phyloP scores from a whole-genome alignment of 1,139 yeast genomes.

The Petasospora fabianii region DNA sequence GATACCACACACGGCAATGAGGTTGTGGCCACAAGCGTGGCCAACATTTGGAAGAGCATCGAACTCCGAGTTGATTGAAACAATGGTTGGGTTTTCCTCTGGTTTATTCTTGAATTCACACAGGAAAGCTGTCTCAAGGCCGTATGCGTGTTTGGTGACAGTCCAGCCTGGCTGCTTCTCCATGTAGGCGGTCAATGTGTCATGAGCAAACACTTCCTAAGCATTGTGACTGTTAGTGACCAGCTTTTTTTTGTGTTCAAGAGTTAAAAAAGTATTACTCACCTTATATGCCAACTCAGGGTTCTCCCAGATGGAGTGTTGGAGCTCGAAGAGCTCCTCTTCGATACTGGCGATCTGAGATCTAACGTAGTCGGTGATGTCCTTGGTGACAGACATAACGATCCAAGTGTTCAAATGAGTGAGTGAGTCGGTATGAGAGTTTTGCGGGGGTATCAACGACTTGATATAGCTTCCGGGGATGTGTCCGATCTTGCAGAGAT shows the following conservation, averaged over 20 bases:
- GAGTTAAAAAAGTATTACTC: too few relatives aligned
- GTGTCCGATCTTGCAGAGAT: too few relatives aligned
- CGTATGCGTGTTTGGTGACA: constrained; percentile 6
- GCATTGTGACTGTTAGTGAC: too few relatives aligned
- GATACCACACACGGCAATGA: constrained; percentile 8
- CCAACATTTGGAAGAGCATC: constrained; percentile 9
- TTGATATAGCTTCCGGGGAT: too few relatives aligned
- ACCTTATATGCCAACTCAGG: constrained; percentile 5
- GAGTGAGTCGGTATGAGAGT: too few relatives aligned
- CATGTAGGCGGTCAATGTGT: constrained; percentile 6
- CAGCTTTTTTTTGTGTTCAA: too few relatives aligned
- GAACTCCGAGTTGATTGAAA: constrained; percentile 9
- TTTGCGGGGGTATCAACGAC: too few relatives aligned
- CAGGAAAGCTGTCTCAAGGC: constrained; percentile 6
- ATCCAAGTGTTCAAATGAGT: too few relatives aligned
- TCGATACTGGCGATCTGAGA: constrained; percentile 1
- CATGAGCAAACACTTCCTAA: constrained; percentile 7
- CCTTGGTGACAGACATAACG: neutral
- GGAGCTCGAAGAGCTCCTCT: constrained; percentile 3
- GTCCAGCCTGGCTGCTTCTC: constrained; percentile 6
- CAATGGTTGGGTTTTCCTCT: neutral
- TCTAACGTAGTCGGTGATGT: constrained; percentile 3
- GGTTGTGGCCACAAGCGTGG: constrained; percentile 10
- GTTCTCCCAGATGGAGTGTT: constrained; percentile 5
- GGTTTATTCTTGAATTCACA: constrained; percentile 3